Percentiles rank a stretch among this genome's conserved stretches.
Conservation (phyloP, 495 filamentous ascomycete species). For the Hypoxylon cercidicola region DNA sequence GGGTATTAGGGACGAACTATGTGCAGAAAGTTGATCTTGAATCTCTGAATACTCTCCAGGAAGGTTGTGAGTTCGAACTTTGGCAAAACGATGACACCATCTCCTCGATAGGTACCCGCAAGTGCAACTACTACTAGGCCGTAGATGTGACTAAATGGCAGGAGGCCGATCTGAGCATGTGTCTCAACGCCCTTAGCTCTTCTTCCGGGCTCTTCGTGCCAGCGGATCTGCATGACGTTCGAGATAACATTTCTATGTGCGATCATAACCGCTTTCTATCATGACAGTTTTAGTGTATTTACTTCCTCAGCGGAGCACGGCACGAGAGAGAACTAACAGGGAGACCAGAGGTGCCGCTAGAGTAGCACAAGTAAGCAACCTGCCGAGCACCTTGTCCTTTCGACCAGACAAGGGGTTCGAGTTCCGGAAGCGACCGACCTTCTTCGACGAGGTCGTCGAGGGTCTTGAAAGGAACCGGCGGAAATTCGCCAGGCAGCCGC, state of each 20-base stretch:
- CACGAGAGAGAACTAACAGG: conserved; percentile 64
- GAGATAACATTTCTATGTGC: conserved; percentile 89
- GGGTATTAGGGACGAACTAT: conserved; percentile 60
- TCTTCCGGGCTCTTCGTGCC: conserved; percentile 61
- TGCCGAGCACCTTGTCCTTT: conserved; percentile 80
- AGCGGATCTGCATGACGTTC: conserved; percentile 73
- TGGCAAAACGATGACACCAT: conserved; percentile 81
- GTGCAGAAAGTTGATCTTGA: conserved; percentile 75
- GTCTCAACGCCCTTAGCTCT: conserved; percentile 56
- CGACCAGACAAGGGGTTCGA: conserved; percentile 75
- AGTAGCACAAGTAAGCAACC: conserved; percentile 88
- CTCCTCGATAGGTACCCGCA: conserved; percentile 75
- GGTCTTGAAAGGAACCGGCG: conserved; percentile 70
- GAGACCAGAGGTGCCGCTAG: conserved; percentile 86
- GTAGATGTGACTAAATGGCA: conserved; percentile 91
- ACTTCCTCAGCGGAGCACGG: not conserved
- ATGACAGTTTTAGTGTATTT: conserved; percentile 7
- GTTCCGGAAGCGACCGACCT: conserved; percentile 68
- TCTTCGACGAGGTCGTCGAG: conserved; percentile 73
- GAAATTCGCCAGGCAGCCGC: conserved; percentile 68
- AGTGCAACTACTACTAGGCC: conserved; percentile 81
- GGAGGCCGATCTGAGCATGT: conserved; percentile 74
- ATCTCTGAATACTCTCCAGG: conserved; percentile 74
- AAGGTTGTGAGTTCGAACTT: conserved; percentile 79
- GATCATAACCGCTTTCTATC: conserved; percentile 93